Evolutionary conservation across 148 eudicot genomes (phyloP).

Genomic region (Spergularia marina): DNA sequence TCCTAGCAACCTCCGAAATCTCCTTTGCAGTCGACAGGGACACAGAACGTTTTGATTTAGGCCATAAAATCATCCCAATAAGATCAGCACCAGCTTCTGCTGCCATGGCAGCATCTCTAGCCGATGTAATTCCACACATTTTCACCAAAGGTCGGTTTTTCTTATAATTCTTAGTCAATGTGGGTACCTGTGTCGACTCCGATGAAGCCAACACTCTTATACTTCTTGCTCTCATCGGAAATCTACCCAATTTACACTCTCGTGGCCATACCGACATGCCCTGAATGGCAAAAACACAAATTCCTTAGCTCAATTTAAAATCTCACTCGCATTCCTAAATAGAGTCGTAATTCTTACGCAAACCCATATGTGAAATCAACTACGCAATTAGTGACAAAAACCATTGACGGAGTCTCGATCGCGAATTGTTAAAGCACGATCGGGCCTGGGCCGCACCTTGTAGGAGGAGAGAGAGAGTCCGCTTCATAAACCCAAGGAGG

Average conservation of each 20-base stretch:
- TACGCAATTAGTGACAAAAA: background rate
- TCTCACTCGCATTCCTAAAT: background rate
- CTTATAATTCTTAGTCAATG: conserved; percentile 25
- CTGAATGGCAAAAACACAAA: background rate
- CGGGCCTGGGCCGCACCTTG: too few species aligned
- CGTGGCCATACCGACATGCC: conserved; percentile 26
- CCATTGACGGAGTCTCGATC: background rate
- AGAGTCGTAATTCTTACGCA: too few species aligned
- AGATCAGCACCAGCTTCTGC: conserved; percentile 95
- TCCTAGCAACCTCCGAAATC: conserved; percentile 74
- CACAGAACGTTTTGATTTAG: conserved; percentile 88
- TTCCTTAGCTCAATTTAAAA: background rate
- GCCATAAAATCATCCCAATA: conserved; percentile 97
- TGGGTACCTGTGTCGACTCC: conserved; percentile 26
- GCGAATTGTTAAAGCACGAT: too few species aligned
- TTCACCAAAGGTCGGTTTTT: conserved; percentile 63
- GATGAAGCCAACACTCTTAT: conserved; percentile 26
- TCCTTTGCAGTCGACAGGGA: conserved; percentile 79
- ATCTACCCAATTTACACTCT: conserved; percentile 17
- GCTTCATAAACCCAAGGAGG: too few species aligned
- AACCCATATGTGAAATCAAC: background rate
- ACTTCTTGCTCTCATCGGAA: conserved; percentile 27
- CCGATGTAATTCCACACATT: conserved; percentile 94
- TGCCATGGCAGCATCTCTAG: conserved; percentile 91
- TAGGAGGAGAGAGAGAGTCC: too few species aligned